Conservation (phyloP, 352 stramenopile genomes). For the Phytopythium vexans region DNA sequence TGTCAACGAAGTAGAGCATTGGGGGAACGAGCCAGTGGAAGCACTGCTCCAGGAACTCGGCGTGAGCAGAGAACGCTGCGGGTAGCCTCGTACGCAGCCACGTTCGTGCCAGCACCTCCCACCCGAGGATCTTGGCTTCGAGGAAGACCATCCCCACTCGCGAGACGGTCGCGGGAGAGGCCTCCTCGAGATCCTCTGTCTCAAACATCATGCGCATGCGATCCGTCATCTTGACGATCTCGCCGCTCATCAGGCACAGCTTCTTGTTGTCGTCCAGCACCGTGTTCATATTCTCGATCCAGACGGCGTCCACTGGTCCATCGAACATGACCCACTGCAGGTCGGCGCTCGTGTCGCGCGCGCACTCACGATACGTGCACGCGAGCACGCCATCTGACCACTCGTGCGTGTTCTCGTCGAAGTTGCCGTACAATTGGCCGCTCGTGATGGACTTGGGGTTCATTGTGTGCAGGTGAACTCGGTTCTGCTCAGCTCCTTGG, state of each 20-base stretch:
- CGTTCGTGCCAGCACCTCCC: conserved; percentile 84
- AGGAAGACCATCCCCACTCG: conserved; percentile 93
- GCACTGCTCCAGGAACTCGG: conserved; percentile 59
- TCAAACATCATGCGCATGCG: conserved; percentile 97
- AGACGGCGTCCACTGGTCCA: conserved; percentile 91
- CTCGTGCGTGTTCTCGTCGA: conserved; percentile 93
- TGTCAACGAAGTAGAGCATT: conserved; percentile 92
- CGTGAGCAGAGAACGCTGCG: conserved; percentile 24
- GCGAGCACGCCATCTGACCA: conserved; percentile 94
- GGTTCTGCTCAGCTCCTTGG: conserved; percentile 42
- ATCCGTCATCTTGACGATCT: conserved; percentile 95
- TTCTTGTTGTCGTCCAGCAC: conserved; percentile 94
- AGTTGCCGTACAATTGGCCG: conserved; percentile 93
- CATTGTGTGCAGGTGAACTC: conserved; percentile 85
- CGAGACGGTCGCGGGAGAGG: conserved; percentile 88
- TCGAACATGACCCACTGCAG: conserved; percentile 95
- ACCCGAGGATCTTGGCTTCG: conserved; percentile 89
- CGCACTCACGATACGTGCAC: conserved; percentile 92
- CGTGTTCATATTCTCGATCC: conserved; percentile 97
- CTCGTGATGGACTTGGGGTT: conserved; percentile 95
- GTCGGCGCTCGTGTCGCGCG: conserved; percentile 75
- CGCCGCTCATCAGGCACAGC: conserved; percentile 92
- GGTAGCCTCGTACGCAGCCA: conserved; percentile 76
- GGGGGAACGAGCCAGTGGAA: conserved; percentile 91
- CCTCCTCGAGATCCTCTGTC: conserved; percentile 89